Evolutionary conservation across 164 flowering plant species (phyloP).

Genomic region (Vitis rupestris): DNA sequence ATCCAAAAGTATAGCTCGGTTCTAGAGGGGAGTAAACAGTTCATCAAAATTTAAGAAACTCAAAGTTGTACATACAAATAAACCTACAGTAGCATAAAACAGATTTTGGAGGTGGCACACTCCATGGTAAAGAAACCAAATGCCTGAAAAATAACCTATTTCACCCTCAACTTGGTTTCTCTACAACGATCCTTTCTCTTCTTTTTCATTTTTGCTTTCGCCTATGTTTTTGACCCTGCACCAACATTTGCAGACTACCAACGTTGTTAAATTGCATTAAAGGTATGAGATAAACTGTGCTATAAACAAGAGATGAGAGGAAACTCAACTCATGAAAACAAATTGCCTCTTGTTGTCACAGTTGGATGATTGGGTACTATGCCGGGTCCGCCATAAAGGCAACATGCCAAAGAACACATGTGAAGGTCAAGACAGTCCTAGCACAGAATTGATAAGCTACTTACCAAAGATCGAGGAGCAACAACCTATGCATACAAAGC

Average conservation of each 20-base stretch:
- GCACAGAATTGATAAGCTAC: slow-evolving; percentile 7
- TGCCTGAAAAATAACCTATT: not conserved
- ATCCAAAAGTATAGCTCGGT: too few relatives aligned
- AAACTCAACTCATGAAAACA: not conserved
- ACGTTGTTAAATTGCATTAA: not conserved
- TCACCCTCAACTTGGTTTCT: not conserved
- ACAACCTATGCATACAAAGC: slow-evolving; percentile 1
- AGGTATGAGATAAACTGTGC: not conserved
- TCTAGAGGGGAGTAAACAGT: too few relatives aligned
- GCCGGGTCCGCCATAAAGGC: slow-evolving; percentile 42
- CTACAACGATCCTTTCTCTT: not conserved
- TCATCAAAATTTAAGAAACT: too few relatives aligned
- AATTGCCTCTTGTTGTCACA: slow-evolving; percentile 18
- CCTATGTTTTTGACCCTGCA: too few relatives aligned
- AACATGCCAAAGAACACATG: slow-evolving; percentile 23
- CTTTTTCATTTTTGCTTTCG: not conserved
- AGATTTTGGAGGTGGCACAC: not conserved
- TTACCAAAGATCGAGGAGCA: slow-evolving; percentile 17
- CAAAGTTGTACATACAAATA: too few relatives aligned
- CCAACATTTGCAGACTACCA: too few relatives aligned
- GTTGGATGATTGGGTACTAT: slow-evolving; percentile 62
- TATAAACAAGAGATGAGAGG: not conserved
- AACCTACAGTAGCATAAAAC: too few relatives aligned
- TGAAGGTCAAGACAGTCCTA: slow-evolving; percentile 18
- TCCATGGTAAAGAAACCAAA: not conserved